Evolutionary conservation across 2,329 filamentous ascomycete genomes (phyloP), one percentile per base, ranked within the genome.

Genomic region (Neonectria neomacrospora): DNA sequence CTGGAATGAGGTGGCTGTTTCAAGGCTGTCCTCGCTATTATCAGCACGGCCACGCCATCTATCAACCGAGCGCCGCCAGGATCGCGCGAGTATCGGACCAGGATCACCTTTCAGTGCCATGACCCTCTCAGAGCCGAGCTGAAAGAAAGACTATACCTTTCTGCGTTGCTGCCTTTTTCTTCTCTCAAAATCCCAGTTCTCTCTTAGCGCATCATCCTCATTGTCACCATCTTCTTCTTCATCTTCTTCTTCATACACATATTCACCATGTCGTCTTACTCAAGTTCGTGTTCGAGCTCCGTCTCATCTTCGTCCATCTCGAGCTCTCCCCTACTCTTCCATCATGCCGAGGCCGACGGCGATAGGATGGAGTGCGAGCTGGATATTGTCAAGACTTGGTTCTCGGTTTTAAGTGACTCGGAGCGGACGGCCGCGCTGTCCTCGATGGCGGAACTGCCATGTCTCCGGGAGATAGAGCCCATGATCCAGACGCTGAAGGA

Each of bases 401-500:
- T 72, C 22, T 65, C 70, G 5, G 69, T 72, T 4, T 50, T 72
- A 14, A 69, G 63, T 59, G 71, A 72, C 55, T 48, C 55, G 34
- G 71, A 72, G 55, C 53, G 71, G 42, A 47, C 64, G 42, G 48
- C 65, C 16, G 71, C 71, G 39, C 62, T 72, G 34, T 50, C 41
- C 22, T 72, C 71, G 39, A 73, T 72, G 44, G 67, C 69, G 22
- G 70, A 70, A 37, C 62, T 72, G 32, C 64, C 71, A 8, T 70
- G 67, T 18, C 67, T 72, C 5, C 67, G 71, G 44, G 71, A 72
- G 42, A 73, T 72, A 48, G 71, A 72, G 42, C 71, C 71, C 26
- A 53, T 72, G 64, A 72, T 72, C 8, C 71, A 72, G 50, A 65
- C 66, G 23, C 67, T 72, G 42, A 72, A 72, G 47, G 69, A 72